Conservation (phyloP, 2,329 filamentous ascomycete genomes). For the Aspergillus flavus region DNA sequence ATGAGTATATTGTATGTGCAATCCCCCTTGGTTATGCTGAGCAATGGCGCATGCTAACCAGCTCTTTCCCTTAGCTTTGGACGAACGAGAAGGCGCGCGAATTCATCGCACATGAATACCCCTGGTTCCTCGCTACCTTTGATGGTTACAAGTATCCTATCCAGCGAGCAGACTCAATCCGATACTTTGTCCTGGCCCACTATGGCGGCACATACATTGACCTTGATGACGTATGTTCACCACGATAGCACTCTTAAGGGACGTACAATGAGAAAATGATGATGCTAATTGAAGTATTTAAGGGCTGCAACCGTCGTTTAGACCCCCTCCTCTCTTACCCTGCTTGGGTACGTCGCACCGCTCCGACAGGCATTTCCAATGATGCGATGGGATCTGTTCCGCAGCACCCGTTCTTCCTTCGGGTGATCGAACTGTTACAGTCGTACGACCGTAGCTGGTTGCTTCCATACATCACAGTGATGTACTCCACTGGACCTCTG, state of each 20-base stretch:
- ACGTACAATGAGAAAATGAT: neutral
- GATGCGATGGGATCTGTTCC: constrained; percentile 76
- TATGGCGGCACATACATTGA: constrained; percentile 83
- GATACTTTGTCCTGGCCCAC: constrained; percentile 76
- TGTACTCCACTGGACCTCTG: constrained; percentile 75
- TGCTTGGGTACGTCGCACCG: constrained; percentile 70
- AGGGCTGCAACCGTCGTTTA: constrained; percentile 69
- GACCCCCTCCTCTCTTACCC: constrained; percentile 70
- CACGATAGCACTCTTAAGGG: neutral
- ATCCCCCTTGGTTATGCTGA: neutral
- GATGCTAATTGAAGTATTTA: constrained; percentile 17
- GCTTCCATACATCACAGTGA: constrained; percentile 74
- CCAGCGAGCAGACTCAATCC: constrained; percentile 75
- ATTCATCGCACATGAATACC: constrained; percentile 73
- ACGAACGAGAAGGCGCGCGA: constrained; percentile 69
- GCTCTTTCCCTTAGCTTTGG: constrained; percentile 62
- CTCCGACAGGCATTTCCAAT: constrained; percentile 78
- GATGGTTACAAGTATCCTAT: constrained; percentile 74
- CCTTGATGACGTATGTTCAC: constrained; percentile 64
- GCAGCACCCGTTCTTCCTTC: constrained; percentile 73
- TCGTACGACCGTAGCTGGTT: constrained; percentile 70
- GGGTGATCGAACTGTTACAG: constrained; percentile 68
- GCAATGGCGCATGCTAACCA: constrained; percentile 21
- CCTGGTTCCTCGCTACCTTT: constrained; percentile 76
- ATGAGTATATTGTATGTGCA: constrained; percentile 67